These are phyloP conservation scores for Discostella stelligeroides DNA, from an alignment of 108 stramenopile genomes.

Conservation along the genomic window DNA sequence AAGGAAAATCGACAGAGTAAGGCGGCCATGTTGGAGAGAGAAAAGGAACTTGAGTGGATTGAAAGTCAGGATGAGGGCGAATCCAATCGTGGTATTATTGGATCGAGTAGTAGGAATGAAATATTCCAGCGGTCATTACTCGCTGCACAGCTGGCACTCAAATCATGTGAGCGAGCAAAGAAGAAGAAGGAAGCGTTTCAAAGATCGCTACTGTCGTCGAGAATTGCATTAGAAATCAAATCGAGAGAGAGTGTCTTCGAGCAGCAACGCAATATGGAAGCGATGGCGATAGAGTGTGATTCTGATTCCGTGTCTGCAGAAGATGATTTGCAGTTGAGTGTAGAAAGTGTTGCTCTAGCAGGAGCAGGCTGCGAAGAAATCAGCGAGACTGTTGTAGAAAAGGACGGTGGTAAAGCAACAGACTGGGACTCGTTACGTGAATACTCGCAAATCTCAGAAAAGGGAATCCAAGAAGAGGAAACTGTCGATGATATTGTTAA, in stretches of 20 bases:
- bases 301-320: conserved; percentile 30
- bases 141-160: conserved; percentile 3
- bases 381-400: not conserved
- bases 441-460: not conserved
- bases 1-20: conserved; percentile 21
- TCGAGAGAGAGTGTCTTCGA: not conserved
- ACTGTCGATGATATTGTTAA: too few species aligned
- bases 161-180: not conserved
- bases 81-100: not conserved
- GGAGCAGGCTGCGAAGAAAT: not conserved
- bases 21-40: conserved; percentile 29
- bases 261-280: not conserved
- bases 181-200: conserved; percentile 22
- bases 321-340: conserved; percentile 13
- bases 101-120: not conserved
- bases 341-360: conserved; percentile 10
- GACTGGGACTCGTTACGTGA: too few species aligned
- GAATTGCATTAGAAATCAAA: conserved; percentile 3
- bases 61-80: conserved; percentile 5
- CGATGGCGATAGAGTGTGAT: conserved; percentile 37
- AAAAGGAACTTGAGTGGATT: conserved; percentile 28
- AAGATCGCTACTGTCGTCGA: conserved; percentile 13
- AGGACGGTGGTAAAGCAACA: conserved; percentile 10
- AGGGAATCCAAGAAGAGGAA: too few species aligned
- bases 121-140: conserved; percentile 4